phyloP scores from a whole-genome alignment of 257 asterid species.

The Solanum corneliomulleri region DNA sequence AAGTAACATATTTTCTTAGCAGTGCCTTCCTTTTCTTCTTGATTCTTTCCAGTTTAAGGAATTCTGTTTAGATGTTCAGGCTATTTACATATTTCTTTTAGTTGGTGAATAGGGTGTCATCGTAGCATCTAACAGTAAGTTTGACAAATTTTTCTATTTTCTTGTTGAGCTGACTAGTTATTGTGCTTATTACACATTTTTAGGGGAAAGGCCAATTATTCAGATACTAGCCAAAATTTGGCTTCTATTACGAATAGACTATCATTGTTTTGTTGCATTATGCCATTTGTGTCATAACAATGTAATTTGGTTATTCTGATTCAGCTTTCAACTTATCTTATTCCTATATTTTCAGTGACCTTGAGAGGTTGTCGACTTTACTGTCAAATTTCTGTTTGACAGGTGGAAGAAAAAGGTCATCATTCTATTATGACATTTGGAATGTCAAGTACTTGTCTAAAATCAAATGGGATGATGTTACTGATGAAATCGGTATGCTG shows the following conservation, averaged over 20 bases:
- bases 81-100: not conserved
- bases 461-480: conserved; percentile 97
- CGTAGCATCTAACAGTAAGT: not conserved
- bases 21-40: not conserved
- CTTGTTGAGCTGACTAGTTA: not conserved
- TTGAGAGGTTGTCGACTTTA: not conserved
- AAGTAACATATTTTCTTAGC: not conserved
- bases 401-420: conserved; percentile 94
- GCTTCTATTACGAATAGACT: not conserved
- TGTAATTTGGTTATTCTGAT: not conserved
- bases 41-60: not conserved
- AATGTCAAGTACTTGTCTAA: conserved; percentile 90
- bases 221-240: not conserved
- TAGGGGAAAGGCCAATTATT: not conserved
- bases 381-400: conserved; percentile 2
- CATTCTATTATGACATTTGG: conserved; percentile 67
- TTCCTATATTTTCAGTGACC: not conserved
- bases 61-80: not conserved
- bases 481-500: conserved; percentile 61
- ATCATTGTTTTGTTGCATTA: not conserved
- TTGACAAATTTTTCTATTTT: not conserved
- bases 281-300: not conserved
- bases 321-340: not conserved
- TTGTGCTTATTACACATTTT: not conserved
- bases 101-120: not conserved